Evolutionary conservation across 495 filamentous ascomycete genomes (phyloP).

Genomic region (Penicillium paxilli): DNA sequence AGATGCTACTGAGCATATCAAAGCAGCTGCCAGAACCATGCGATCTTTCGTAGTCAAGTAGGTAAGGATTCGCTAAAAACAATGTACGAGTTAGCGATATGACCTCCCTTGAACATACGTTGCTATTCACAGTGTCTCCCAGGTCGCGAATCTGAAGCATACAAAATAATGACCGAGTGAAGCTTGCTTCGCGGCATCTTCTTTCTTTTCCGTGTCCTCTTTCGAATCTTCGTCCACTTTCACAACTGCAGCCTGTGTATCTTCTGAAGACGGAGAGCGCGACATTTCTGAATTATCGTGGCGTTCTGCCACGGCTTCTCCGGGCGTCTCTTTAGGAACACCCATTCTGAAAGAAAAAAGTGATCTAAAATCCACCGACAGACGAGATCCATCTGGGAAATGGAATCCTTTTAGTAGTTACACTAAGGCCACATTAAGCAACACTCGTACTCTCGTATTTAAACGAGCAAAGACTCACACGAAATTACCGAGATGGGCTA

Average conservation of each 20-base stretch:
- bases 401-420: background rate
- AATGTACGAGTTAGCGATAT: background rate
- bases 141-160: background rate
- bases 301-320: background rate
- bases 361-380: too few species aligned
- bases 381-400: too few species aligned
- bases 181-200: background rate
- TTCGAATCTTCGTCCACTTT: background rate
- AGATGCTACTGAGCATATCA: constrained; percentile 63
- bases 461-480: too few species aligned
- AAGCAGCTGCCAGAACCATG: constrained; percentile 59
- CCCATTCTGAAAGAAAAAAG: background rate
- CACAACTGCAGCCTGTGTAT: background rate
- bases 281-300: background rate
- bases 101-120: background rate
- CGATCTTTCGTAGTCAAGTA: constrained; percentile 73
- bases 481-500: too few species aligned
- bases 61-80: constrained; percentile 37
- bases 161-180: constrained; percentile 5
- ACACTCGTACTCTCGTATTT: too few species aligned
- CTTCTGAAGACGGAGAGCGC: background rate
- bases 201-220: background rate
- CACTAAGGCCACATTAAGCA: too few species aligned
- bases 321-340: background rate
- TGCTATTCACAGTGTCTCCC: too few species aligned